Base-by-base conservation (phyloP, 2,329 filamentous ascomycete genomes). In the Cyclaneusma minus region DNA sequence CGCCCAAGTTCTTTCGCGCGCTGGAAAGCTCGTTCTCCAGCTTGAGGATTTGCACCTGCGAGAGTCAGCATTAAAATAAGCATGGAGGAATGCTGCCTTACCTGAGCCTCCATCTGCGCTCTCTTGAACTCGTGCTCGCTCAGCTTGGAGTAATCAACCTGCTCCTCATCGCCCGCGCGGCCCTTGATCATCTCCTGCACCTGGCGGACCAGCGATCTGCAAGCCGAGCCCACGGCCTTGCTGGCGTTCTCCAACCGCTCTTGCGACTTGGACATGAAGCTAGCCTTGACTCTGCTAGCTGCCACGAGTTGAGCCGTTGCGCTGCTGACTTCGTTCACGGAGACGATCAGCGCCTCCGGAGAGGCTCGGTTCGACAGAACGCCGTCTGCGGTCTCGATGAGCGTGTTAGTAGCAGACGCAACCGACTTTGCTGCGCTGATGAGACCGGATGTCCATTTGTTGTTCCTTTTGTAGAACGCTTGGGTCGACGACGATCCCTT, bases 391-490 rank as follows among this genome's bases (percentile, higher is more conserved):
- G 89, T 98, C 62, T 98, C 89, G 45, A 98, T 98, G 39, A 98
- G 69, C 21, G 77, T 89, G 56, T 94, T 95, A 7, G 89, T 98
- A 10, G 84, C 91, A 2, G 68, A 68, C 3, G 89, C 89, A 11
- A 98, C 89, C 1, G 89, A 89, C 58, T 98, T 98, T 37, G 89
- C 87, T 1, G 89, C 89, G 19, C 83, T 93, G 48, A 98, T 94
- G 33, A 98, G 71, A 24, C 89, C 89, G 48, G 98, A 89, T 0
- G 89, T 98, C 89, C 89, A 98, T 27, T 89, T 72, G 57, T 95
- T 98, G 67, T 98, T 94, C 63, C 95, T 95, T 68, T 95, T 95
- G 73, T 98, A 98, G 54, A 98, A 98, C 13, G 85, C 84, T 2
- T 85, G 91, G 31, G 76, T 70, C 22, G 83, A 91, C 27, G 81